Evolutionary conservation across 2,329 filamentous ascomycete species (phyloP).

Genomic region (Cladosporium halotolerans): DNA sequence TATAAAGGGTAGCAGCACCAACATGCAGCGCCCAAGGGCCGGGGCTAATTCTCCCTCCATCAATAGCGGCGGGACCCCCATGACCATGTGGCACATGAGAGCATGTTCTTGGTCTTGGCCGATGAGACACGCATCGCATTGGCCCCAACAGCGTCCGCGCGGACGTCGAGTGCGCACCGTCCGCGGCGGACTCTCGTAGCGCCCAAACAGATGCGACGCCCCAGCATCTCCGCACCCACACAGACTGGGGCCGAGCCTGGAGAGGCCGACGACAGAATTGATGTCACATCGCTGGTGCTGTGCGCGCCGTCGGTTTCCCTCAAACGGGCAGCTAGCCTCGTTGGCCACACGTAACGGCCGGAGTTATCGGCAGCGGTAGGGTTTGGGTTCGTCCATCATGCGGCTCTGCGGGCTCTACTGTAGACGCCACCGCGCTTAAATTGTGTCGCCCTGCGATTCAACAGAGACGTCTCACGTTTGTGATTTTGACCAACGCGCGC

Average conservation of each 20-base stretch:
- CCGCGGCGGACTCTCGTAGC: conserved; percentile 1
- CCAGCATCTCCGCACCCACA: conserved; percentile 2
- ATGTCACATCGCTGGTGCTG: neutral
- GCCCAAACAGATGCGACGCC: conserved; percentile 7
- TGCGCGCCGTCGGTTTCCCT: conserved; percentile 8
- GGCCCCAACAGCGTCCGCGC: conserved; percentile 4
- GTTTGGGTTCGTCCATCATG: neutral
- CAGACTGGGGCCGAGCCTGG: neutral
- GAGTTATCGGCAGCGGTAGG: neutral
- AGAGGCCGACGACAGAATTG: neutral
- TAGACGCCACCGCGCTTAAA: neutral
- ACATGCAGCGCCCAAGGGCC: neutral
- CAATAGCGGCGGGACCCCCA: conserved; percentile 1
- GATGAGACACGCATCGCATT: neutral
- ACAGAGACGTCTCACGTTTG: neutral
- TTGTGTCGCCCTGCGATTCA: neutral
- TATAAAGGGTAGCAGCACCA: conserved; percentile 4
- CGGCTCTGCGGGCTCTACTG: neutral
- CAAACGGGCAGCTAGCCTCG: neutral
- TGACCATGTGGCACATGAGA: conserved; percentile 9
- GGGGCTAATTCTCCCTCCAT: conserved; percentile 3
- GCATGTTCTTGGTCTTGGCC: conserved; percentile 10
- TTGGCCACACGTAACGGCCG: neutral
- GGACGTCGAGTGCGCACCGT: neutral
- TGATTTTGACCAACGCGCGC: neutral